Base-by-base conservation (phyloP, 306 rosid genomes). In the Myrica gale region DNA sequence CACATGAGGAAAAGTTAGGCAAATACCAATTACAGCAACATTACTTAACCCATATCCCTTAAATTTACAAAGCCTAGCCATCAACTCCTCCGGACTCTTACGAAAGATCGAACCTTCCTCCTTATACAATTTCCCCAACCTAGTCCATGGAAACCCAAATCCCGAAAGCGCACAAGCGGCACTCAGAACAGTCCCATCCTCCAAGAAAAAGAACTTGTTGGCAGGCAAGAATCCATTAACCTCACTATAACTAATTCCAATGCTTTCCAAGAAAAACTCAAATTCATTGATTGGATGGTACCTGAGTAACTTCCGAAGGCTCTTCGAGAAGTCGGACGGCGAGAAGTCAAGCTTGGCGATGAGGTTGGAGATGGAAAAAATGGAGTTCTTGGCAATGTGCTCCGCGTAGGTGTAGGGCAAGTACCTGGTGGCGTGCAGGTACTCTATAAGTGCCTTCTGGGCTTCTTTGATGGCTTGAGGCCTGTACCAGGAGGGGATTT, bases 71-170 rank as follows among this genome's bases (percentile, higher is more conserved):
- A 93, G 89, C 88, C 72, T 84, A 47, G 58, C 79, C 45, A 66
- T 86, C 57, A 93, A 73, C 76, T 76, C 91, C 43, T 7, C 45
- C 0, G 67, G 39, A 79, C 81, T 82, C 61, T 56, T 70, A 11
- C 72, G 63, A 74, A 93, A 89, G 71, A 89, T 72, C 17, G 74
- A 86, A 71, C 42, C 50, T 66, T 83, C 86, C 79, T 85, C 90
- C 71, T 37, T 48, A 57, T 84, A 91, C 82, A 93, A 19, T 53
- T 72, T 65, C 57, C 98, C 98, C 68, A 93, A 77, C 82, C 17
- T 86, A 53, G 81, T 85, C 98, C 98, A 93, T 0, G 97, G 98
- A 80, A 93, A 91, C 71, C 98, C 98, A 66, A 82, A 93, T 21
- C 69, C 89, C 4, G 62, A 76, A 17, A 93, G 97, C 0, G 74